Percentiles rank a stretch among this genome's conserved stretches.
These are phyloP conservation scores for Boletus smithii DNA, from an alignment of 1,284 basidiomycete species.

Conservation along the genomic window DNA sequence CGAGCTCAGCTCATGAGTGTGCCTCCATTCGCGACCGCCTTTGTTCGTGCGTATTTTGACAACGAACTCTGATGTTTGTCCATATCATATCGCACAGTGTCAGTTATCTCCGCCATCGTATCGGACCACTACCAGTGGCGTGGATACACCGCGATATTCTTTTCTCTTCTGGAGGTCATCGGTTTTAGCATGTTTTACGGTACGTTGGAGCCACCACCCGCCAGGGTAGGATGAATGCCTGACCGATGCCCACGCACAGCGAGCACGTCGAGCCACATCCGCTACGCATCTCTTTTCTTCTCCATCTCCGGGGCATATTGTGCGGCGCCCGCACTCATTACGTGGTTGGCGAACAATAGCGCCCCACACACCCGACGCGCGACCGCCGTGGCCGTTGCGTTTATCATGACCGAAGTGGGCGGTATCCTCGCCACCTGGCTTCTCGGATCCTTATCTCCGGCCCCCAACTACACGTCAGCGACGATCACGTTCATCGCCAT, in stretches of 20 bases:
- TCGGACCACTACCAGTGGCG: constrained; percentile 46
- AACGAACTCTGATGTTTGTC: neutral
- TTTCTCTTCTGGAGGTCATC: constrained; percentile 36
- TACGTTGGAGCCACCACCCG: constrained; percentile 20
- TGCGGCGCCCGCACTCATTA: constrained; percentile 41
- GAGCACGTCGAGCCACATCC: constrained; percentile 33
- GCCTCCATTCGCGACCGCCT: constrained; percentile 44
- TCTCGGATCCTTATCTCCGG: constrained; percentile 41
- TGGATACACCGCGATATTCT: constrained; percentile 38
- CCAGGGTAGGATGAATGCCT: neutral
- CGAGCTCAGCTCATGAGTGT: constrained; percentile 50
- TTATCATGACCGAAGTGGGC: constrained; percentile 51
- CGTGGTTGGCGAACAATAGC: constrained; percentile 61
- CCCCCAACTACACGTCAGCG: constrained; percentile 42
- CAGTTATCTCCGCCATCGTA: constrained; percentile 14
- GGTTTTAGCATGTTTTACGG: constrained; percentile 52
- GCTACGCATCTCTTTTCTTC: constrained; percentile 52
- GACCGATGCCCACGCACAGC: neutral
- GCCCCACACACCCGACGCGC: constrained; percentile 54
- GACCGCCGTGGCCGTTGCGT: constrained; percentile 49
- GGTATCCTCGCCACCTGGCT: constrained; percentile 58
- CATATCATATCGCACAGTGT: neutral
- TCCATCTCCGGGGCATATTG: constrained; percentile 45
- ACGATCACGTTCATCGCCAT: constrained; percentile 40
- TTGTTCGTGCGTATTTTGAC: constrained; percentile 35